phyloP scores from a whole-genome alignment of 352 stramenopile species.

The Globisporangium abappressorium region DNA sequence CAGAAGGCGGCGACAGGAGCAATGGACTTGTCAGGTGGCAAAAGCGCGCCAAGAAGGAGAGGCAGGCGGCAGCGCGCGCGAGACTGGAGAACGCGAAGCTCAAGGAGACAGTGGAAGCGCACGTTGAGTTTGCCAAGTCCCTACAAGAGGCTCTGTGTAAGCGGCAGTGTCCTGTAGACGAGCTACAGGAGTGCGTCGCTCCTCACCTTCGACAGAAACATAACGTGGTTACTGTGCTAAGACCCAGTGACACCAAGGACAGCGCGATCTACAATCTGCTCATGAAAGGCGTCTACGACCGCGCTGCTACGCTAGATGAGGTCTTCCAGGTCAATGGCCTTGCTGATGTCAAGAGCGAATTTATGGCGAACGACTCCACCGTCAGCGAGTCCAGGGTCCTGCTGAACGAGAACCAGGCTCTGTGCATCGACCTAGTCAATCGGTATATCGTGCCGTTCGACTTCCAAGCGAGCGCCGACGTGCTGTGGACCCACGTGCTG shows the following conservation, averaged over 20 bases:
- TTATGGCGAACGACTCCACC: background rate
- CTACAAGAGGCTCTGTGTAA: conserved; percentile 40
- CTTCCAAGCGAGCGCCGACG: conserved; percentile 16
- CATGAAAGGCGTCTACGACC: conserved; percentile 17
- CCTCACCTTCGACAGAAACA: background rate
- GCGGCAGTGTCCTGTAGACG: conserved; percentile 20
- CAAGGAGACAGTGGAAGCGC: conserved; percentile 32
- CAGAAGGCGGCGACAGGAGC: background rate
- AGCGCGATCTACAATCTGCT: conserved; percentile 27
- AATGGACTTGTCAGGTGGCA: conserved; percentile 18
- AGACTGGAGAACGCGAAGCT: conserved; percentile 47
- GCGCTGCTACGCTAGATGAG: conserved; percentile 13
- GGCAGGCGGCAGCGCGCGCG: conserved; percentile 28
- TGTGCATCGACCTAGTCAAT: conserved; percentile 27
- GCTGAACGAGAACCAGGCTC: conserved; percentile 33
- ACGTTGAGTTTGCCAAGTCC: conserved; percentile 36
- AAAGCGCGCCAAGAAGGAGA: conserved; percentile 34
- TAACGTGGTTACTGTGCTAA: background rate
- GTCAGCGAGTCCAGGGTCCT: conserved; percentile 23
- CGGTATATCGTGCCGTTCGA: conserved; percentile 9
- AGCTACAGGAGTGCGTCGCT: conserved; percentile 1
- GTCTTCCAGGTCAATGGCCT: conserved; percentile 20
- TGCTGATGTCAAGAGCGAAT: conserved; percentile 19
- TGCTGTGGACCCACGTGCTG: conserved; percentile 30
- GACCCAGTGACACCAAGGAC: conserved; percentile 17